Evolutionary conservation across 169 alveolate genomes (phyloP).

Genomic region (Plasmodium gallinaceum): DNA sequence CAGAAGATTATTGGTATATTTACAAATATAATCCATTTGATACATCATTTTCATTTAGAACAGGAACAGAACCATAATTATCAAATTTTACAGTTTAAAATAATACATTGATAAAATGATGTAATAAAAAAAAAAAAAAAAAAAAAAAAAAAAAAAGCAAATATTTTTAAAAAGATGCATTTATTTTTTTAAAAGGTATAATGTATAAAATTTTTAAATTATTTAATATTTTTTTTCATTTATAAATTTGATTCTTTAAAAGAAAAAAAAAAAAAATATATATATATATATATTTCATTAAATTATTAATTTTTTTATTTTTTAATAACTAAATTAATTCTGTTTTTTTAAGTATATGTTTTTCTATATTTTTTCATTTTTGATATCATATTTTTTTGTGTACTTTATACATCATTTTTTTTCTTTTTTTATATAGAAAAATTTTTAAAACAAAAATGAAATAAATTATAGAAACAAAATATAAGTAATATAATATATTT

Average conservation of each 20-base stretch:
- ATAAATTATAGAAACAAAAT: too few relatives aligned
- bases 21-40: conserved; percentile 60
- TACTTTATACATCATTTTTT: too few relatives aligned
- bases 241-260: neutral
- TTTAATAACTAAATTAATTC: neutral
- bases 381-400: too few relatives aligned
- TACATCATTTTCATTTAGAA: conserved; percentile 52
- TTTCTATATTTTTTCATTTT: neutral
- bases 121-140: too few relatives aligned
- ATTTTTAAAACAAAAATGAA: too few relatives aligned
- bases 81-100: neutral
- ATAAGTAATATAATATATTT: neutral
- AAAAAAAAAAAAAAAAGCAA: too few relatives aligned
- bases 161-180: neutral
- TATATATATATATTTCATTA: conserved; percentile 4
- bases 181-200: neutral
- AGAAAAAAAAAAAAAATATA: neutral
- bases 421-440: too few relatives aligned
- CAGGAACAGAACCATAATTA: conserved; percentile 66
- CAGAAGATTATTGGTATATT: conserved; percentile 65
- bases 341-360: neutral
- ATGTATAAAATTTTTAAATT: neutral
- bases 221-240: neutral
- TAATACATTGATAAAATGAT: neutral
- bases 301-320: neutral